These are phyloP conservation scores for Flueggea neowawraea DNA, from an alignment of 441 rosid genomes.

Conservation along the genomic window DNA sequence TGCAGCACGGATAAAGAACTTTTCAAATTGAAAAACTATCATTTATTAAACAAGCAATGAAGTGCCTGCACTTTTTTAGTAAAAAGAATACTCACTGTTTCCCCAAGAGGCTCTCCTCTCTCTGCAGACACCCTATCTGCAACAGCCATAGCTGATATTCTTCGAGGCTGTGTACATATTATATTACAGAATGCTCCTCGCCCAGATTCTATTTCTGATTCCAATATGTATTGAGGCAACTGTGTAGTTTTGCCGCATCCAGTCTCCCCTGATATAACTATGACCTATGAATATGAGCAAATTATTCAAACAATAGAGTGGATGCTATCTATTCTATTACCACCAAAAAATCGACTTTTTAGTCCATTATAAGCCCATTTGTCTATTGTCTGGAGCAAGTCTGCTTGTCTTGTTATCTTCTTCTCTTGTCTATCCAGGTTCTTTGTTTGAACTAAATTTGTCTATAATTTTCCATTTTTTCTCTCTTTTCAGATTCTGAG, in stretches of 20 bases:
- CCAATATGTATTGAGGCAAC: conserved; percentile 92
- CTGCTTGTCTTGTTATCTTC: too few species aligned
- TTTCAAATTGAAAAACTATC: conserved; percentile 14
- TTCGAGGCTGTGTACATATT: conserved; percentile 96
- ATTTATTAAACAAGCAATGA: background rate
- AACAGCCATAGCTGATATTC: conserved; percentile 99
- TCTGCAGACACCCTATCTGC: conserved; percentile 96
- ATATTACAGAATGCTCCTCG: conserved; percentile 98
- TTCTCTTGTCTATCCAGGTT: too few species aligned
- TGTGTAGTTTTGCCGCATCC: conserved; percentile 99
- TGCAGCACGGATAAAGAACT: conserved; percentile 46
- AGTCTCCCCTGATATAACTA: conserved; percentile 98
- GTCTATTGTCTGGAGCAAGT: too few species aligned
- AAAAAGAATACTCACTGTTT: conserved; percentile 60
- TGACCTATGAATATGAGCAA: conserved; percentile 49
- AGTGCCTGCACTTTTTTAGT: background rate
- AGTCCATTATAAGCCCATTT: too few species aligned
- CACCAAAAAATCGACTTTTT: too few species aligned
- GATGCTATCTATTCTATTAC: too few species aligned
- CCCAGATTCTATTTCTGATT: conserved; percentile 97
- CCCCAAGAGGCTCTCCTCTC: conserved; percentile 99
- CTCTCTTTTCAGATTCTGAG: too few species aligned
- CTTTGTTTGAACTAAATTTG: too few species aligned
- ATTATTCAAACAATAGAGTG: background rate
- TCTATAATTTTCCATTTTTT: too few species aligned